Evolutionary conservation across 305 asterid genomes (phyloP).

Genomic region (Rubia balearica): DNA sequence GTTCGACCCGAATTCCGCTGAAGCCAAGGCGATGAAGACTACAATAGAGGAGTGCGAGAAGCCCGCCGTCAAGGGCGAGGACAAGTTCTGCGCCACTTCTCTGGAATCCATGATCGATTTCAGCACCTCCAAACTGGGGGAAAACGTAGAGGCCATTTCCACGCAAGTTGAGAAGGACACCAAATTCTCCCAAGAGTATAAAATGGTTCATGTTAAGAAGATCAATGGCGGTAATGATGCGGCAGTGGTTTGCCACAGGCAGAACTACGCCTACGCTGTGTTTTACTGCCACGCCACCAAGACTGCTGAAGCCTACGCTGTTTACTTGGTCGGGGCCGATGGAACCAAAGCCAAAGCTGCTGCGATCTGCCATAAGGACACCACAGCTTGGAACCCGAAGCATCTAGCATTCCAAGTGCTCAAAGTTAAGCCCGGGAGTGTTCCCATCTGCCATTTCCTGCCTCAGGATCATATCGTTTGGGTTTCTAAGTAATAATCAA

Average conservation of each 20-base stretch:
- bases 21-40: constrained; percentile 27
- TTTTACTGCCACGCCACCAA: constrained; percentile 72
- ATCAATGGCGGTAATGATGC: constrained; percentile 22
- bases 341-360: constrained; percentile 59
- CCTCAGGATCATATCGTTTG: no score
- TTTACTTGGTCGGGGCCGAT: constrained; percentile 43
- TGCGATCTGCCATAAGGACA: constrained; percentile 74
- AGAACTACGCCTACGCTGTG: constrained; percentile 62
- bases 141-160: constrained; percentile 20
- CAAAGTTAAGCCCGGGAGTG: no score
- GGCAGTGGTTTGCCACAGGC: constrained; percentile 65
- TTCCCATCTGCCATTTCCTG: no score
- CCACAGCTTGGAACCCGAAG: constrained; percentile 87
- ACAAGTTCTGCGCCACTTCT: constrained; percentile 57
- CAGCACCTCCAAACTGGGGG: constrained; percentile 31
- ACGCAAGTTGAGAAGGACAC: constrained; percentile 28
- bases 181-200: constrained; percentile 27
- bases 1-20: no score
- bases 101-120: constrained; percentile 70
- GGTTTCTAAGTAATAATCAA: no score
- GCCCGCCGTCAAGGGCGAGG: constrained; percentile 37
- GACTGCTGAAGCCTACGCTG: constrained; percentile 45
- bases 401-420: constrained; percentile 85
- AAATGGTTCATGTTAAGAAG: constrained; percentile 35
- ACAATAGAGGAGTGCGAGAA: constrained; percentile 52